Evolutionary conservation across 495 filamentous ascomycete species (phyloP).

Genomic region (Aspergillus olivimuriae): DNA sequence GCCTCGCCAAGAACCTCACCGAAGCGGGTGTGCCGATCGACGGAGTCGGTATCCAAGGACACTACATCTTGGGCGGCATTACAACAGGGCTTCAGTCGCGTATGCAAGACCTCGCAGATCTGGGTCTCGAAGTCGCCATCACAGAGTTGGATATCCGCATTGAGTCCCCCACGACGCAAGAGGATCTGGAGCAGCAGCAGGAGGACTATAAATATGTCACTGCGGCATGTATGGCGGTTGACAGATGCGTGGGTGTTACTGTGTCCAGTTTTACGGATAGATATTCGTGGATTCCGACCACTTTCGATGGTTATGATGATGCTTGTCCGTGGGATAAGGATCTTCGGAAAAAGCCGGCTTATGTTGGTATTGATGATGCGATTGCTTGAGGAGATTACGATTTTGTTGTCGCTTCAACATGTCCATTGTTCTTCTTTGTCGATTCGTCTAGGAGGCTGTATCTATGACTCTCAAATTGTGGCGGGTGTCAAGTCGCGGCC

Average conservation of each 20-base stretch:
- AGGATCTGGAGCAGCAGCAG: neutral
- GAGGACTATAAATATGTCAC: neutral
- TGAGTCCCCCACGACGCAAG: neutral
- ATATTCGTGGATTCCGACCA: neutral
- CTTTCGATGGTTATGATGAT: neutral
- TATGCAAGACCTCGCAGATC: neutral
- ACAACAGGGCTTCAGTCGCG: too few relatives aligned
- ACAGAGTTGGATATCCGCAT: constrained; percentile 1
- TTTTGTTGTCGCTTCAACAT: too few relatives aligned
- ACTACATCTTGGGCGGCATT: neutral
- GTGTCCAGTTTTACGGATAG: neutral
- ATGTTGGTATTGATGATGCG: neutral
- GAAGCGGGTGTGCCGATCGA: neutral
- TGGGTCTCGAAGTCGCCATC: neutral
- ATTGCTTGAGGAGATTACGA: too few relatives aligned
- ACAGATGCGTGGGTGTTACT: neutral
- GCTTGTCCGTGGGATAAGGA: neutral
- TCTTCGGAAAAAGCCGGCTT: neutral
- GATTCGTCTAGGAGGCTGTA: too few relatives aligned
- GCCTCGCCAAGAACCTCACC: too few relatives aligned
- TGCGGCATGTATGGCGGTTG: neutral
- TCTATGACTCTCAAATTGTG: too few relatives aligned
- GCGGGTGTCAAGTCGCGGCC: too few relatives aligned
- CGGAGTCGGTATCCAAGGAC: constrained; percentile 1
- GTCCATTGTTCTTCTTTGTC: too few relatives aligned